Conservation (phyloP, 805 yeast genomes). For the Candida koratica region DNA sequence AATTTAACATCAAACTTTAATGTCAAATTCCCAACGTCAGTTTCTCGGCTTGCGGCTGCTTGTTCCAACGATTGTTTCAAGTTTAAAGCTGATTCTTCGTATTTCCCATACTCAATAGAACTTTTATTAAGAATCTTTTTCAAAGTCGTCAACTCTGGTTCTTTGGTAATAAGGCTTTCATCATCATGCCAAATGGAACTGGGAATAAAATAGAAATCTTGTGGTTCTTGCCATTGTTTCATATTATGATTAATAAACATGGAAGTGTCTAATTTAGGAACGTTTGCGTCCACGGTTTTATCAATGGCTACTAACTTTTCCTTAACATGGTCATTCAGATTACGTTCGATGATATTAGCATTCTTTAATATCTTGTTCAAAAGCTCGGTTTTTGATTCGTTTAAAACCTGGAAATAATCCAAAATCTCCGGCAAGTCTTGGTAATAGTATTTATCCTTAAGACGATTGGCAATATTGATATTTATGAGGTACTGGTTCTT, state of each 20-base stretch:
- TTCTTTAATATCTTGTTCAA: constrained; percentile 64
- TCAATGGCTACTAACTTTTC: constrained; percentile 51
- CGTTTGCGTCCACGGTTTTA: constrained; percentile 60
- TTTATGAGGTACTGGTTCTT: constrained; percentile 80
- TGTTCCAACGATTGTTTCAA: constrained; percentile 51
- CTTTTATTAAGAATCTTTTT: constrained; percentile 47
- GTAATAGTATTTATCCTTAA: constrained; percentile 87
- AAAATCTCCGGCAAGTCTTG: constrained; percentile 91
- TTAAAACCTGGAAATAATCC: constrained; percentile 79
- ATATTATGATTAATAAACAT: constrained; percentile 91
- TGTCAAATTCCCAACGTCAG: constrained; percentile 37
- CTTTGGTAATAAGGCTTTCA: constrained; percentile 60
- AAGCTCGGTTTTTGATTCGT: constrained; percentile 70
- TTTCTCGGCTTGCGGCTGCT: constrained; percentile 32
- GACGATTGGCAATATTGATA: constrained; percentile 79
- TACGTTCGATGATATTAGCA: constrained; percentile 59
- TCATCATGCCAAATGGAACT: constrained; percentile 97
- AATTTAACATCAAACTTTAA: constrained; percentile 53
- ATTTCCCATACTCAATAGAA: constrained; percentile 33
- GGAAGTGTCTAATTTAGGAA: constrained; percentile 70
- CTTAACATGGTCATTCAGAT: constrained; percentile 42
- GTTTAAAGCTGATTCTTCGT: constrained; percentile 41
- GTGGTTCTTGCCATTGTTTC: constrained; percentile 76
- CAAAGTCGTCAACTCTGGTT: constrained; percentile 54
- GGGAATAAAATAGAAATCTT: constrained; percentile 80